Conservation (phyloP, 805 yeast species). For the Lachancea waltii region DNA sequence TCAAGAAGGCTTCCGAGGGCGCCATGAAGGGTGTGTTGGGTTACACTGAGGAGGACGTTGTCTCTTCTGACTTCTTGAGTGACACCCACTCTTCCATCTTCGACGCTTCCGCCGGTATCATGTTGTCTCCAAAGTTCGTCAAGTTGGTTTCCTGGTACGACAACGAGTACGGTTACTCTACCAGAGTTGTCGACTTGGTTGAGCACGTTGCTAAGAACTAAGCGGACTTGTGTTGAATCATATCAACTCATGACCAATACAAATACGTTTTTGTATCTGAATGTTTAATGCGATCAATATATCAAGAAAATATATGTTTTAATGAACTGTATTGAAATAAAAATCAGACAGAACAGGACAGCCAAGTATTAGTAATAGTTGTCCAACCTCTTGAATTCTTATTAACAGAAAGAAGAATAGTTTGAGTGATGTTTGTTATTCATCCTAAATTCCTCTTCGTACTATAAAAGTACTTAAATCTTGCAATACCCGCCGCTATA, state of each 20-base stretch:
- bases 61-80: conserved; percentile 61
- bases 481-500: conserved; percentile 68
- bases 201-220: conserved; percentile 45
- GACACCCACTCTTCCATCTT: conserved; percentile 59
- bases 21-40: conserved; percentile 55
- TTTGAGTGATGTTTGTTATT: too few species aligned
- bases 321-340: conserved; percentile 4
- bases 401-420: too few species aligned
- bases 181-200: conserved; percentile 68
- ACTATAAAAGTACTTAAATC: background rate
- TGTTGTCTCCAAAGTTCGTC: conserved; percentile 63
- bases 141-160: conserved; percentile 69
- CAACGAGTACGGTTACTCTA: conserved; percentile 69
- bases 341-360: too few species aligned
- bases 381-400: too few species aligned
- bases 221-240: background rate
- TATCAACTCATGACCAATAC: background rate
- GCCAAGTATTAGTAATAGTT: too few species aligned
- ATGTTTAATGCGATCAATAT: conserved; percentile 4
- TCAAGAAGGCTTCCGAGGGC: conserved; percentile 56
- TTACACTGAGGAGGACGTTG: conserved; percentile 68
- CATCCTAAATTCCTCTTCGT: too few species aligned
- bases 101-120: conserved; percentile 65
- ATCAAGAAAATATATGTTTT: background rate
- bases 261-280: background rate